These are phyloP conservation scores for Astrephomene gubernaculifera DNA, from an alignment of 139 green algal species.

Conservation along the genomic window DNA sequence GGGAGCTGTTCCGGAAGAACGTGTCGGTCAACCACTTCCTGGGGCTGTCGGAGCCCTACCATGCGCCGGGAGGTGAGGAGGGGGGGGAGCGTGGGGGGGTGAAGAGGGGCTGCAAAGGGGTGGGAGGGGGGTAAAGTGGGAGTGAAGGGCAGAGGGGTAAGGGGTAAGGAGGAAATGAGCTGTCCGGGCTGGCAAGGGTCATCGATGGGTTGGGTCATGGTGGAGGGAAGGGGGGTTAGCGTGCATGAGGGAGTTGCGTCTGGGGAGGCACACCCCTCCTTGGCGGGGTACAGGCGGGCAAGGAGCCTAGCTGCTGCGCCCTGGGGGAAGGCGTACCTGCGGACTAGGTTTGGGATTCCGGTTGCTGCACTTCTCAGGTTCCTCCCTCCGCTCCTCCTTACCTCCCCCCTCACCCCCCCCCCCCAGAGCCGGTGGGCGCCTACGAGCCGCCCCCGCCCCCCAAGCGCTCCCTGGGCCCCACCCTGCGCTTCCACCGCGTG, in stretches of 20 bases:
- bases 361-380: too few species aligned
- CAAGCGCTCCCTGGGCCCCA: slow-evolving; percentile 43
- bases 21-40: slow-evolving; percentile 65
- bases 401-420: neutral
- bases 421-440: slow-evolving; percentile 4
- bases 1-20: slow-evolving; percentile 83
- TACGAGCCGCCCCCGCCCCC: slow-evolving; percentile 45
- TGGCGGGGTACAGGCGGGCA: too few species aligned
- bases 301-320: too few species aligned
- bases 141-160: neutral
- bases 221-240: too few species aligned
- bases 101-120: neutral
- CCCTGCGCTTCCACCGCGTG: slow-evolving; percentile 78
- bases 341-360: too few species aligned
- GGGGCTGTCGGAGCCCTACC: slow-evolving; percentile 45
- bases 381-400: neutral
- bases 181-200: too few species aligned
- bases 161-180: too few species aligned
- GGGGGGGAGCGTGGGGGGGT: neutral
- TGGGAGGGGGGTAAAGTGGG: neutral
- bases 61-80: slow-evolving; percentile 19
- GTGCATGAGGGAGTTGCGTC: too few species aligned
- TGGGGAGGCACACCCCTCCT: too few species aligned
- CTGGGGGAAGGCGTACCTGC: too few species aligned
- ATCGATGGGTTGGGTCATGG: too few species aligned